Percentiles rank a stretch among this genome's conserved stretches.
Conservation (phyloP, 1,284 basidiomycete genomes). For the Ceratorhiza oryzae-sativae region DNA sequence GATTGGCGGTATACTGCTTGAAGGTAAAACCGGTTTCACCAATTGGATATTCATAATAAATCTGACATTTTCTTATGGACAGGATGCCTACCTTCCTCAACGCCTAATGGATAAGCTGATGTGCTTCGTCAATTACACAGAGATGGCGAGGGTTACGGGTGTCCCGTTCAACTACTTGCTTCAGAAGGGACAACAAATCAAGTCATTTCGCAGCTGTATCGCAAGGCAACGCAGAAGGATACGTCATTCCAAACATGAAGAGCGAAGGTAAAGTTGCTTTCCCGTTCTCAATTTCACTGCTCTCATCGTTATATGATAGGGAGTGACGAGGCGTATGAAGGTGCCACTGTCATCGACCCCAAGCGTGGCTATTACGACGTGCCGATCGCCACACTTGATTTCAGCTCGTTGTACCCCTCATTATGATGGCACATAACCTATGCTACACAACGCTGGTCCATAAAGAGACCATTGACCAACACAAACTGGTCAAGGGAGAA, state of each 20-base stretch:
- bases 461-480: conserved; percentile 74
- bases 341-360: conserved; percentile 96
- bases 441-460: conserved; percentile 94
- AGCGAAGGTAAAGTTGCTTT: conserved; percentile 67
- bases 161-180: conserved; percentile 97
- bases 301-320: conserved; percentile 55
- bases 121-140: conserved; percentile 96
- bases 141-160: conserved; percentile 95
- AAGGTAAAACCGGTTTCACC: conserved; percentile 64
- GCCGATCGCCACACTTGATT: conserved; percentile 95
- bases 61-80: conserved; percentile 15
- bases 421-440: conserved; percentile 99
- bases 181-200: conserved; percentile 93
- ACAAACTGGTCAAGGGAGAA: conserved; percentile 79
- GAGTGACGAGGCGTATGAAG: conserved; percentile 93
- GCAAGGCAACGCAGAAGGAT: conserved; percentile 86
- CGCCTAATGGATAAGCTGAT: conserved; percentile 93
- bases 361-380: conserved; percentile 92
- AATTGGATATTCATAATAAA: background rate
- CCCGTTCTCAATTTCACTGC: background rate
- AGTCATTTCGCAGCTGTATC: conserved; percentile 90
- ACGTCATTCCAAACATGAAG: conserved; percentile 83
- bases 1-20: conserved; percentile 93
- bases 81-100: conserved; percentile 97
- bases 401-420: conserved; percentile 95